A percentile compares a stretch with the other conserved stretches of the same genome.
These are phyloP conservation scores for Eimeria tenella DNA, from an alignment of 169 alveolate genomes.

Conservation along the genomic window DNA sequence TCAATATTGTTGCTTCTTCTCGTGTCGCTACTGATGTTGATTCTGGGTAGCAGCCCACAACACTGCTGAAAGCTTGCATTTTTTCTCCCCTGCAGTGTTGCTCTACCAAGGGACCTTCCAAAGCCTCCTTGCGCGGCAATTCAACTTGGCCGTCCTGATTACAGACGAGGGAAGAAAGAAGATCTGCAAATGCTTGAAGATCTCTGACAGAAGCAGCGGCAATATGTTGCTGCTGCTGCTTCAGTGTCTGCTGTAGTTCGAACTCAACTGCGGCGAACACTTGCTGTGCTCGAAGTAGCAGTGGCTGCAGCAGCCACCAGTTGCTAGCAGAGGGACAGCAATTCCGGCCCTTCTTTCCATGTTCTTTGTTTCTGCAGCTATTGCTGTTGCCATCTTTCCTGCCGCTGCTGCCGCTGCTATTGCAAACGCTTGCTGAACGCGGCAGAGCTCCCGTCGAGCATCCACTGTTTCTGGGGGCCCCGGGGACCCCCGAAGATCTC, in stretches of 20 bases:
- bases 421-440: slow-evolving; percentile 20
- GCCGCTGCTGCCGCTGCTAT: slow-evolving; percentile 5
- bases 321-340: slow-evolving; percentile 61
- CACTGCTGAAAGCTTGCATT: not conserved
- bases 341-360: slow-evolving; percentile 5
- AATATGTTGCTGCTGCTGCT: slow-evolving; percentile 64
- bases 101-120: slow-evolving; percentile 32
- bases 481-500: slow-evolving; percentile 55
- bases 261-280: slow-evolving; percentile 63
- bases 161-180: slow-evolving; percentile 52
- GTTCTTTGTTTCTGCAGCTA: not conserved
- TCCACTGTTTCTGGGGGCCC: slow-evolving; percentile 17
- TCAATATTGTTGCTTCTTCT: slow-evolving; percentile 6
- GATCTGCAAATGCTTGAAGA: slow-evolving; percentile 61
- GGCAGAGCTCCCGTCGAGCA: not conserved
- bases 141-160: slow-evolving; percentile 38
- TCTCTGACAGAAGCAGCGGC: slow-evolving; percentile 49
- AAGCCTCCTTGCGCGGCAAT: not conserved
- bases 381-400: not conserved
- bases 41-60: slow-evolving; percentile 2
- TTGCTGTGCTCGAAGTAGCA: slow-evolving; percentile 56
- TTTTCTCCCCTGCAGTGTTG: slow-evolving; percentile 13
- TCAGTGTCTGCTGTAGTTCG: slow-evolving; percentile 55
- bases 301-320: slow-evolving; percentile 68
- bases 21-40: not conserved